phyloP scores from a whole-genome alignment of 108 stramenopile genomes.

The Epithemia pelagica region DNA sequence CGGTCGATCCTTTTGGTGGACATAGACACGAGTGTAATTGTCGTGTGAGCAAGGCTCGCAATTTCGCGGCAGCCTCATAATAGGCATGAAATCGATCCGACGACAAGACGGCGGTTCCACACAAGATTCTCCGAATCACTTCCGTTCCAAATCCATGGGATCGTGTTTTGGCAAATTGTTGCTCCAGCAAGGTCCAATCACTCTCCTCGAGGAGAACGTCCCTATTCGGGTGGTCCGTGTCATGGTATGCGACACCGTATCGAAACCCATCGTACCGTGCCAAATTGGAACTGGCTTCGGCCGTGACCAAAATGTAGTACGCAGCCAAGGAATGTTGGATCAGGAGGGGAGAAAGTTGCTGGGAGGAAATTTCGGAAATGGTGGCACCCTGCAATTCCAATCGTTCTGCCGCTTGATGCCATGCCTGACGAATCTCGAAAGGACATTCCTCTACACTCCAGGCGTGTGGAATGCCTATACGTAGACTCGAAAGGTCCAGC shows the following conservation, averaged over 20 bases:
- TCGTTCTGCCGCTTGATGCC: conserved; percentile 40
- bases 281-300: conserved; percentile 96
- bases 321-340: conserved; percentile 77
- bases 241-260: conserved; percentile 49
- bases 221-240: not conserved
- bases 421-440: conserved; percentile 37
- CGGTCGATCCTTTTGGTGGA: not conserved
- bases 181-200: conserved; percentile 37
- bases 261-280: conserved; percentile 94
- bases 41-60: conserved; percentile 54
- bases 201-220: conserved; percentile 15
- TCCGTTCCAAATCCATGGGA: conserved; percentile 73
- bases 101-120: conserved; percentile 79
- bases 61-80: conserved; percentile 78
- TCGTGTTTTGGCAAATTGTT: conserved; percentile 60
- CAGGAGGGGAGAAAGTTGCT: conserved; percentile 44
- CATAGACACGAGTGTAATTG: conserved; percentile 30
- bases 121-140: conserved; percentile 72
- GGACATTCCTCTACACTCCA: conserved; percentile 74
- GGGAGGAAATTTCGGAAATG: conserved; percentile 36
- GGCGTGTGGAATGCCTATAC: conserved; percentile 78
- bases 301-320: conserved; percentile 92
- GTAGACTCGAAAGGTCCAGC: conserved; percentile 38
- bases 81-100: conserved; percentile 80
- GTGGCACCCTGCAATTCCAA: conserved; percentile 49